These are phyloP conservation scores for Beauveria sp. DNA, from an alignment of 2,329 filamentous ascomycete genomes.

Conservation along the genomic window DNA sequence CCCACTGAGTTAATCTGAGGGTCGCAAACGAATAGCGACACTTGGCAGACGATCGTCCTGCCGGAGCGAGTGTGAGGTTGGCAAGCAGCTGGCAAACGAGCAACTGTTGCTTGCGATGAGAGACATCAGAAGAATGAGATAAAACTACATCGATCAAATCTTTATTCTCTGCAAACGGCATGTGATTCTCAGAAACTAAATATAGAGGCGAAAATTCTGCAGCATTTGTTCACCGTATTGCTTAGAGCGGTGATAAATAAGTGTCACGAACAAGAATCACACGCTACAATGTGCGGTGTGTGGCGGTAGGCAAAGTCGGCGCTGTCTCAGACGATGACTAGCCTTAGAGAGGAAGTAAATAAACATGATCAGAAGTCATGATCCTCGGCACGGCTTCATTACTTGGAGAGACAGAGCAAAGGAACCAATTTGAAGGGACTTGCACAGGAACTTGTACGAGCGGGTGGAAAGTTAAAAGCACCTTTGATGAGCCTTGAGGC, in stretches of 20 bases:
- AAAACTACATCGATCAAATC: neutral
- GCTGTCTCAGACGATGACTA: neutral
- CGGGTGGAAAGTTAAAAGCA: neutral
- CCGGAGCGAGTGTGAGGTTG: neutral
- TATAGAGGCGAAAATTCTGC: neutral
- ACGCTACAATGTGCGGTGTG: neutral
- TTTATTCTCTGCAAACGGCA: neutral
- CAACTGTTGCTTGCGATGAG: neutral
- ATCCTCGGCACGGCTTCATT: neutral
- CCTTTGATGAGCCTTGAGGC: too few species aligned
- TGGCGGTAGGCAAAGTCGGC: neutral
- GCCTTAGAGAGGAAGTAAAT: neutral
- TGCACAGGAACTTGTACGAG: neutral
- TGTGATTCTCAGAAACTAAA: neutral
- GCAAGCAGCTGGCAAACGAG: neutral
- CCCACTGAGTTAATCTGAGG: neutral
- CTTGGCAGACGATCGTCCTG: neutral
- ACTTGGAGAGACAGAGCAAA: neutral
- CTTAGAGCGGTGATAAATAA: neutral
- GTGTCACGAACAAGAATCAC: neutral
- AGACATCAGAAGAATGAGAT: neutral
- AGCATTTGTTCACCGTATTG: neutral
- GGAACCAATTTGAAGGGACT: neutral
- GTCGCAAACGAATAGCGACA: slow-evolving; percentile 6
- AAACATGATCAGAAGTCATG: neutral